These are phyloP conservation scores for Picea abies DNA, from an alignment of 83 land plant genomes.

Conservation along the genomic window DNA sequence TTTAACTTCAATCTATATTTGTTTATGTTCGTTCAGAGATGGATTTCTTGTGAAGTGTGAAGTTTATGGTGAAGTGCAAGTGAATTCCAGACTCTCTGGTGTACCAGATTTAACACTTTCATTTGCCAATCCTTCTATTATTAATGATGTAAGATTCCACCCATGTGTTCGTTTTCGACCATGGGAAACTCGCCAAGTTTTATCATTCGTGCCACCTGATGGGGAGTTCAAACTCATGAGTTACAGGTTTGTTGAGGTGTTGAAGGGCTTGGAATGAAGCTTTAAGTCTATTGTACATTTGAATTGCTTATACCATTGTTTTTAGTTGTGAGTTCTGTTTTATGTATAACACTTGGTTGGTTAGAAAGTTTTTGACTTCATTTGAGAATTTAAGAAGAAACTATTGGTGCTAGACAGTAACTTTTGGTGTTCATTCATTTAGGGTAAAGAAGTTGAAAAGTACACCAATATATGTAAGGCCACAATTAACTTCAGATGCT, in stretches of 20 bases:
- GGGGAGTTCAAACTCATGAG: constrained; percentile 97
- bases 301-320: not conserved
- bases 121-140: constrained; percentile 80
- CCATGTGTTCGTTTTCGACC: constrained; percentile 94
- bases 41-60: constrained; percentile 86
- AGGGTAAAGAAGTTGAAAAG: constrained; percentile 67
- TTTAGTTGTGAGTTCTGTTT: not conserved
- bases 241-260: constrained; percentile 72
- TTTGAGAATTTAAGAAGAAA: not conserved
- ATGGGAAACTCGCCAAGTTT: constrained; percentile 79
- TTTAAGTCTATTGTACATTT: not conserved
- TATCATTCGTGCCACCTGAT: constrained; percentile 97
- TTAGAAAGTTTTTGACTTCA: not conserved
- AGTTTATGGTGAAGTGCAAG: constrained; percentile 92
- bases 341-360: not conserved
- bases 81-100: constrained; percentile 80
- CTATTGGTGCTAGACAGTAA: not conserved
- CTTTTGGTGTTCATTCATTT: constrained; percentile 9
- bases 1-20: not conserved
- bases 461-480: constrained; percentile 81
- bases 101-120: constrained; percentile 87
- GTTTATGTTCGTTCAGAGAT: constrained; percentile 54
- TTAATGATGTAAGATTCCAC: constrained; percentile 94
- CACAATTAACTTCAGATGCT: constrained; percentile 79
- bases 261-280: not conserved